Evolutionary conservation across 1,139 yeast species (phyloP), one percentile per base, ranked within the genome.

Genomic region (Trichomonascaceae sp.): DNA sequence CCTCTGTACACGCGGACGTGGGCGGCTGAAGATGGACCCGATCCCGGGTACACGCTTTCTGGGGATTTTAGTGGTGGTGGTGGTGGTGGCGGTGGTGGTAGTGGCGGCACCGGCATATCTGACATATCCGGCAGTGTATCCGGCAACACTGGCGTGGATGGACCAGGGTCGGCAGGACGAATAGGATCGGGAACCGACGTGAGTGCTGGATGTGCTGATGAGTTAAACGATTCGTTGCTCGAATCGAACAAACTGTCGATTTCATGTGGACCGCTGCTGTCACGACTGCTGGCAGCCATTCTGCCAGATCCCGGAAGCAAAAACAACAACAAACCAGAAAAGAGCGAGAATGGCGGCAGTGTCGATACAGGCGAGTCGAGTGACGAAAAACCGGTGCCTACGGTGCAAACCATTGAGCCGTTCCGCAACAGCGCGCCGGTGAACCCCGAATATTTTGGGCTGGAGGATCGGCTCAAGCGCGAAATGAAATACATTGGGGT

Each of bases 401-500:
- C 23, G 6, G 11, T 6, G 6, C 23, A 20, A 11, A 8, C 23
- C 23, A 43, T 44, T 22, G 50, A 48, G 17, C 35, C 34, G n/a
- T 38, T 42, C 8, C 64, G 72, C 72, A 63, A 62, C 40, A 59
- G 66, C 13, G 54, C 65, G 16, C 57, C 65, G 27, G 56, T 64
- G 8, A 64, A 64, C 35, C 59, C 75, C 2, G 95, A 85, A 50
- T 89, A 82, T 54, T 69, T 69, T 32, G 70, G 89, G 0, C 68
- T 89, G 28, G 98, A 89, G 50, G 95, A 89, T 44, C 62, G 97
- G 28, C 60, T 92, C 36, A 79, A 81, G 51, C 66, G 93, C 29
- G 98, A 92, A 54, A 65, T 92, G 46, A 76, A 80, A 45, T 85
- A 80, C 51, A 85, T 89, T 40, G 98, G 98, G 0, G 82, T 92